These are phyloP conservation scores for Cyanidium caldarium DNA, from an alignment of 23 red algal genomes.

Conservation along the genomic window DNA sequence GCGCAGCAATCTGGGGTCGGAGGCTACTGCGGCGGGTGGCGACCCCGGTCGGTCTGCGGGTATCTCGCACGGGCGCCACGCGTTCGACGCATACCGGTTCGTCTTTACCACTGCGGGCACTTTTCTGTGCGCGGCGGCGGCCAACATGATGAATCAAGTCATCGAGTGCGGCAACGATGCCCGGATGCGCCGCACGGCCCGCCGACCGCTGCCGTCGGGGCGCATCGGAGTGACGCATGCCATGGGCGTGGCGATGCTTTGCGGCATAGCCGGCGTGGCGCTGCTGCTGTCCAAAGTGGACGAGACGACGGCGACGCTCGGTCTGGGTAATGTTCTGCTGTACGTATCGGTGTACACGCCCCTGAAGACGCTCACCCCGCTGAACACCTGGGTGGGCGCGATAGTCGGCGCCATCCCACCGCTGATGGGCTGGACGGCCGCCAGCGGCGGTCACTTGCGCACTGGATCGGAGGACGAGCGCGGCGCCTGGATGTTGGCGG, in stretches of 20 bases:
- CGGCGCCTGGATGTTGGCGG: conserved; percentile 36
- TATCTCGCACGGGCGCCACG: background rate
- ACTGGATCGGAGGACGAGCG: conserved; percentile 5
- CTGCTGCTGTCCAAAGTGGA: conserved; percentile 28
- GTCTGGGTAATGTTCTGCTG: conserved; percentile 48
- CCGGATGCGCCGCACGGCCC: conserved; percentile 56
- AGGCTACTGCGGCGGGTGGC: background rate
- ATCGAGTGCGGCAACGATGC: conserved; percentile 64
- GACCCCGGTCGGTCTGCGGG: background rate
- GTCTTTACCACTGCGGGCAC: conserved; percentile 23
- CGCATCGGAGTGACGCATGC: conserved; percentile 30
- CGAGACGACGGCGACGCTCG: conserved; percentile 28
- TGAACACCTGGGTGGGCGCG: conserved; percentile 87
- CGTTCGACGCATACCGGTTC: background rate
- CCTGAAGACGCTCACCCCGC: conserved; percentile 44
- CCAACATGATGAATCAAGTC: conserved; percentile 89
- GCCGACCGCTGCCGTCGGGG: conserved; percentile 59
- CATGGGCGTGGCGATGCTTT: conserved; percentile 27
- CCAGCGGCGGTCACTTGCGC: conserved; percentile 18
- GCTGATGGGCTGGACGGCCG: conserved; percentile 76
- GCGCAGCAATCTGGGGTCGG: background rate
- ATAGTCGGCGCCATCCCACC: conserved; percentile 89
- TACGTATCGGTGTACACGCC: conserved; percentile 90
- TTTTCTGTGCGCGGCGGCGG: conserved; percentile 46
- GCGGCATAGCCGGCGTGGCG: conserved; percentile 24